A percentile compares a stretch with the other conserved stretches of the same genome.
phyloP scores from a whole-genome alignment of 331 rosid species.

The Malus hybrid region DNA sequence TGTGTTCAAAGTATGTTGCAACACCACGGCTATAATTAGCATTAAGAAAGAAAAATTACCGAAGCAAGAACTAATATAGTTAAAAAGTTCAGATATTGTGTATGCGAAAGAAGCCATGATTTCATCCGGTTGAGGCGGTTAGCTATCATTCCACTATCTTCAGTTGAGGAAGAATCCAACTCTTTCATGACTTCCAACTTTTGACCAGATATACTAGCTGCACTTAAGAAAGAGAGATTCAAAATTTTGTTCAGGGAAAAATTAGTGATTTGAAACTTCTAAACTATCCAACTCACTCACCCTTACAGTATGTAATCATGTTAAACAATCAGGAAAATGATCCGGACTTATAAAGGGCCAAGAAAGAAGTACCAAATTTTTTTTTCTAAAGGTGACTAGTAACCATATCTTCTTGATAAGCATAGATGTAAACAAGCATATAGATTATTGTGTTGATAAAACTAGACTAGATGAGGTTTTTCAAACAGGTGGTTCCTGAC shows the following conservation, averaged over 20 bases:
- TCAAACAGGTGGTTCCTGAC: background rate
- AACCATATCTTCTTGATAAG: too few relatives aligned
- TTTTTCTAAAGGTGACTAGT: too few relatives aligned
- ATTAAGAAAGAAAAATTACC: conserved; percentile 25
- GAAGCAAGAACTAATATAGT: conserved; percentile 70
- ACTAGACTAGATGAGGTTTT: background rate
- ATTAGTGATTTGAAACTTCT: background rate
- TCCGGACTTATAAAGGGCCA: background rate
- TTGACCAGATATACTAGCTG: conserved; percentile 49
- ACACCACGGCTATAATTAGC: background rate
- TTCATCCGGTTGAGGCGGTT: conserved; percentile 37
- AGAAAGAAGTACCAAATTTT: background rate
- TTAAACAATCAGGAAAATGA: background rate
- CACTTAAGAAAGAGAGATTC: conserved; percentile 7
- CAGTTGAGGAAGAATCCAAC: conserved; percentile 34
- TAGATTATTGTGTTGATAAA: background rate
- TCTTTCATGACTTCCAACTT: conserved; percentile 43
- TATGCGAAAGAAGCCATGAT: conserved; percentile 53
- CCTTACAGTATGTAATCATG: background rate
- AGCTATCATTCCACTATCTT: conserved; percentile 39
- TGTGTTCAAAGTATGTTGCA: background rate
- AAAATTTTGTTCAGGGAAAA: background rate
- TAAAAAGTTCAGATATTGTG: conserved; percentile 55
- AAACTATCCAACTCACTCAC: background rate
- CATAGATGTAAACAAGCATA: too few relatives aligned